These are phyloP conservation scores for Paraphaeosphaeria sporulosa DNA, from an alignment of 2,329 filamentous ascomycete genomes.

Conservation along the genomic window DNA sequence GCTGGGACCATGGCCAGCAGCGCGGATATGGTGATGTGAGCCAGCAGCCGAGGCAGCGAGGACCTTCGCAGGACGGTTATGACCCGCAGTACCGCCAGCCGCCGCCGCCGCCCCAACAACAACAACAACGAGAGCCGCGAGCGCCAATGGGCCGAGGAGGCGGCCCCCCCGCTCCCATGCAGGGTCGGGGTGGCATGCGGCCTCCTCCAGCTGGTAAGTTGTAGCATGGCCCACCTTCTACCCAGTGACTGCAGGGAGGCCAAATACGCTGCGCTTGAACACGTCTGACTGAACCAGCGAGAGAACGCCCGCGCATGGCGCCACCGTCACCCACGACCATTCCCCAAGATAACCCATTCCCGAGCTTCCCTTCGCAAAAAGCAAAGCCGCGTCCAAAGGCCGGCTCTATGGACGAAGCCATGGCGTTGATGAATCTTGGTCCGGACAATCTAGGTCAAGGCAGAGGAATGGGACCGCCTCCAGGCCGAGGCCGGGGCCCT, in stretches of 20 bases:
- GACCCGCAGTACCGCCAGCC: slow-evolving; percentile 35
- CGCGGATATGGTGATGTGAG: slow-evolving; percentile 35
- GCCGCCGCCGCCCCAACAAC: slow-evolving; percentile 29
- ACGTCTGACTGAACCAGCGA: slow-evolving; percentile 28
- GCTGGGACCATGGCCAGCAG: slow-evolving; percentile 37
- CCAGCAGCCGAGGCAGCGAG: slow-evolving; percentile 18
- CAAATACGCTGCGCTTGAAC: not conserved
- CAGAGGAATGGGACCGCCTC: slow-evolving; percentile 28
- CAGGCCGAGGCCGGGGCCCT: slow-evolving; percentile 29
- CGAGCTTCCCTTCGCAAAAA: slow-evolving; percentile 51
- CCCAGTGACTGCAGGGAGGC: too few species aligned
- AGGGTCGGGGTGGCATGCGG: slow-evolving; percentile 34
- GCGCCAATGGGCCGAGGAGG: slow-evolving; percentile 35
- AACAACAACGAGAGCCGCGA: slow-evolving; percentile 36
- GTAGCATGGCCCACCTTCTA: too few species aligned
- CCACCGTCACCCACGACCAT: slow-evolving; percentile 36
- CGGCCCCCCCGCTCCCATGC: slow-evolving; percentile 29
- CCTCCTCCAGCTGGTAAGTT: slow-evolving; percentile 36
- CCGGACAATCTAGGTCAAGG: slow-evolving; percentile 27
- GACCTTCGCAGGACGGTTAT: slow-evolving; percentile 31
- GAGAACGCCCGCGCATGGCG: slow-evolving; percentile 40
- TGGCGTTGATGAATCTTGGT: slow-evolving; percentile 46
- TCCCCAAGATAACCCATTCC: slow-evolving; percentile 58
- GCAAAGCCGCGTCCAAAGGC: slow-evolving; percentile 34
- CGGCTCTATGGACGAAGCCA: slow-evolving; percentile 41